Base-by-base conservation (phyloP, 768 basidiomycete species). In the Boletellus sp. region DNA sequence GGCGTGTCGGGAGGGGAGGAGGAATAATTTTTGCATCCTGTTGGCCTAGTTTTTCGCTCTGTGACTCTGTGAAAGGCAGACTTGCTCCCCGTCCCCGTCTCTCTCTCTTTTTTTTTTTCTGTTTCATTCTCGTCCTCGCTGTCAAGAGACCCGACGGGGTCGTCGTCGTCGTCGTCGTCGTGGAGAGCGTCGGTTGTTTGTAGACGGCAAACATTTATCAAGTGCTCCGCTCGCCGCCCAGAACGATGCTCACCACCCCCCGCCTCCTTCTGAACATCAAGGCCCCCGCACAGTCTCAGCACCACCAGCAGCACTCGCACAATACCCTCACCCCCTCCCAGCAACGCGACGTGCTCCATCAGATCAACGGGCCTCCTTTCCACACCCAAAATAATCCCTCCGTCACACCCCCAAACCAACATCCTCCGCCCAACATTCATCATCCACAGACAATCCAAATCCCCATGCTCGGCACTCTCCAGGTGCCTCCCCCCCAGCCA, bases 1-100 rank as follows among this genome's bases (percentile, higher is more conserved):
- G 1, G 72, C 81, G 3, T 68, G 88, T 48, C 74, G 80, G n/a
- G 71, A 76, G 51, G 90, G 90, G 3, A 74, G 79, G 33, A 76
- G 86, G 58, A 94, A 94, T 62, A 94, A 94, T 66, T 94, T 94
- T 60, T 72, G 72, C 53, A 80, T 93, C 32, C 45, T 79, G 13
- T 52, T 81, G 10, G n/a, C 28, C 28, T 28, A 28, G 28, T 26
- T 26, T 26, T 26, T 9, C 9, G 26, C 17, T 33, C 34, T 24
- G 53, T 55, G 53, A 47, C 20, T 34, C 33, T 24, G 52, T 48
- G 51, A 55, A 55, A 39, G 39, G 17, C 24, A 11, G n/a, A n/a
- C n/a, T n/a, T n/a, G n/a, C n/a, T n/a, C n/a, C n/a, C n/a, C n/a
- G n/a, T n/a, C n/a, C n/a, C n/a, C n/a, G n/a, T n/a, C 34, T 11